These are phyloP conservation scores for Ustilago xerochloae DNA, from an alignment of 1,284 basidiomycete genomes.

Conservation along the genomic window DNA sequence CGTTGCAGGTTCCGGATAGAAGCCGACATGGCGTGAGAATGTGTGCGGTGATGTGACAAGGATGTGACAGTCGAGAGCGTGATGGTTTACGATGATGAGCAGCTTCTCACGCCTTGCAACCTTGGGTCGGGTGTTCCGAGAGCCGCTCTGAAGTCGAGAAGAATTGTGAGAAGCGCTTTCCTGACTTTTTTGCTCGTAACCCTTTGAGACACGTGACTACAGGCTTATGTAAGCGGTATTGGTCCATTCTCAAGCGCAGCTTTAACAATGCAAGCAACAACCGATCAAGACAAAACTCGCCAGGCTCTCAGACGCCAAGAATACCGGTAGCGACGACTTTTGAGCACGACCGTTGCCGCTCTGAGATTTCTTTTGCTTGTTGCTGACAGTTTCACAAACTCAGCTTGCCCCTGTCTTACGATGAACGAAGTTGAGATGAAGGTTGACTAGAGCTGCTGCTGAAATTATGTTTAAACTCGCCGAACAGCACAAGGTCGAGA, in stretches of 20 bases:
- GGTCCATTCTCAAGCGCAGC: not conserved
- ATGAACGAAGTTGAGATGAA: not conserved
- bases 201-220: not conserved
- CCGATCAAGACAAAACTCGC: too few species aligned
- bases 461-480: too few species aligned
- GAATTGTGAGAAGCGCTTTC: not conserved
- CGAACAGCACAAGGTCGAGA: not conserved
- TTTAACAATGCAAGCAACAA: too few species aligned
- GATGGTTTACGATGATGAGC: not conserved
- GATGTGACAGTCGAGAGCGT: not conserved
- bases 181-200: not conserved
- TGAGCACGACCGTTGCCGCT: not conserved
- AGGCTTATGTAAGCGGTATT: slow-evolving; percentile 1
- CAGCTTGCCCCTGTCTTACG: slow-evolving; percentile 1
- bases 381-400: not conserved
- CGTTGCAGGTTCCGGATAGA: slow-evolving; percentile 38
- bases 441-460: not conserved
- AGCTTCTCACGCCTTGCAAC: slow-evolving; percentile 4
- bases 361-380: not conserved
- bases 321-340: too few species aligned
- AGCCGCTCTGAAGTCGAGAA: not conserved
- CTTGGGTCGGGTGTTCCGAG: not conserved
- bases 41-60: not conserved
- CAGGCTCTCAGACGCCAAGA: too few species aligned
- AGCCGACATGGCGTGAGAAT: slow-evolving; percentile 44